Percentiles rank a stretch among this genome's conserved stretches.
These are phyloP conservation scores for Aegilops sharonensis DNA, from an alignment of 176 grass and related monocot species.

Conservation along the genomic window DNA sequence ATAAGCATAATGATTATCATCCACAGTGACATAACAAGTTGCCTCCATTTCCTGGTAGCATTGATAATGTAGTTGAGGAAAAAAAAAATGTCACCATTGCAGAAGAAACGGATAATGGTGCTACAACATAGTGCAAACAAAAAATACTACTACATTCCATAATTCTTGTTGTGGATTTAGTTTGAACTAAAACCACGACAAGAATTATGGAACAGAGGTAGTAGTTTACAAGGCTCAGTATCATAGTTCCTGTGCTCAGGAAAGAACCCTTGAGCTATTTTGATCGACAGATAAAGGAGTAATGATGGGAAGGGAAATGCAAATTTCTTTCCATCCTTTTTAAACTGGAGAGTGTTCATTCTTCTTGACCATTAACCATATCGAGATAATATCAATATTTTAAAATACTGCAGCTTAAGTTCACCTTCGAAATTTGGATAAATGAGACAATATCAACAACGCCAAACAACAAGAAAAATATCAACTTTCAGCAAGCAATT, in stretches of 20 bases:
- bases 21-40: slow-evolving; percentile 65
- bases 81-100: background rate
- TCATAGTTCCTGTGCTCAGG: background rate
- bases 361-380: background rate
- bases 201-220: too few species aligned
- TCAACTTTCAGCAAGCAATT: background rate
- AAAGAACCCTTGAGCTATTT: background rate
- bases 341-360: background rate
- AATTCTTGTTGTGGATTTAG: too few species aligned
- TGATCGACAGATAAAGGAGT: background rate
- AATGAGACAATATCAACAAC: background rate
- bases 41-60: slow-evolving; percentile 63
- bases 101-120: background rate
- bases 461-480: background rate
- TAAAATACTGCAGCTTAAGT: background rate
- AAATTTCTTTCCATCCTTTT: background rate
- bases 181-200: too few species aligned
- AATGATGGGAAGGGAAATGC: background rate
- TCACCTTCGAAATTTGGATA: background rate
- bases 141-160: background rate
- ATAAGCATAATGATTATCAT: slow-evolving; percentile 63
- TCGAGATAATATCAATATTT: background rate
- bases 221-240: background rate
- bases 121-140: slow-evolving; percentile 3
- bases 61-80: slow-evolving; percentile 13